A percentile compares a stretch with the other conserved stretches of the same genome.
Conservation (phyloP, 2,329 filamentous ascomycete genomes). For the Venturia asperata region DNA sequence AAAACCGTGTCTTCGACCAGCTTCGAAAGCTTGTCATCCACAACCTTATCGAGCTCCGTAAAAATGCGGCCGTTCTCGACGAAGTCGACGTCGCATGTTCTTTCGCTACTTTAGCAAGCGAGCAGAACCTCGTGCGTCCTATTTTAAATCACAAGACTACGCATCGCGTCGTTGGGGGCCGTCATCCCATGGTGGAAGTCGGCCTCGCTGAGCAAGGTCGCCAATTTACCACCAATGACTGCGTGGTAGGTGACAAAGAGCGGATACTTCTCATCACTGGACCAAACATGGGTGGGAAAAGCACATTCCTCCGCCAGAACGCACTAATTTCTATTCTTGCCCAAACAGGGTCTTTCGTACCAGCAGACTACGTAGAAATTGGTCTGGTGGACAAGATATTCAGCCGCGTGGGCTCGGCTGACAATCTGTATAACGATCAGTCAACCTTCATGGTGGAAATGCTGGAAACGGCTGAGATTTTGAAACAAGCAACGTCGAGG, state of each 20-base stretch:
- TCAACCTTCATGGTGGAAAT: slow-evolving; percentile 99
- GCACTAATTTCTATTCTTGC: slow-evolving; percentile 90
- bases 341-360: slow-evolving; percentile 88
- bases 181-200: slow-evolving; percentile 87
- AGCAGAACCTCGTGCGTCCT: slow-evolving; percentile 68
- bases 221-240: slow-evolving; percentile 79
- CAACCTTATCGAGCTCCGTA: slow-evolving; percentile 77
- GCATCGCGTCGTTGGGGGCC: slow-evolving; percentile 75
- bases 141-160: slow-evolving; percentile 54
- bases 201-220: slow-evolving; percentile 73
- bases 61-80: slow-evolving; percentile 85
- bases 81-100: slow-evolving; percentile 87
- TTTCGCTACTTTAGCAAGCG: slow-evolving; percentile 70
- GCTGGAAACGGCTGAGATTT: slow-evolving; percentile 88
- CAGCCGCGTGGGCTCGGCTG: slow-evolving; percentile 84
- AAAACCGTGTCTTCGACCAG: slow-evolving; percentile 68
- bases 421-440: slow-evolving; percentile 89
- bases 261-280: slow-evolving; percentile 63
- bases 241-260: slow-evolving; percentile 62
- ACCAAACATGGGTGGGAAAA: slow-evolving; percentile 99
- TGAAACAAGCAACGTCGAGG: slow-evolving; percentile 72
- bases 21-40: slow-evolving; percentile 70
- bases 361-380: slow-evolving; percentile 75
- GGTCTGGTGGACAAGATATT: slow-evolving; percentile 95
- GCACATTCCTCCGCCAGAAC: slow-evolving; percentile 91